Evolutionary conservation across 306 rosid genomes (phyloP).

Genomic region (Begonia peltatifolia): DNA sequence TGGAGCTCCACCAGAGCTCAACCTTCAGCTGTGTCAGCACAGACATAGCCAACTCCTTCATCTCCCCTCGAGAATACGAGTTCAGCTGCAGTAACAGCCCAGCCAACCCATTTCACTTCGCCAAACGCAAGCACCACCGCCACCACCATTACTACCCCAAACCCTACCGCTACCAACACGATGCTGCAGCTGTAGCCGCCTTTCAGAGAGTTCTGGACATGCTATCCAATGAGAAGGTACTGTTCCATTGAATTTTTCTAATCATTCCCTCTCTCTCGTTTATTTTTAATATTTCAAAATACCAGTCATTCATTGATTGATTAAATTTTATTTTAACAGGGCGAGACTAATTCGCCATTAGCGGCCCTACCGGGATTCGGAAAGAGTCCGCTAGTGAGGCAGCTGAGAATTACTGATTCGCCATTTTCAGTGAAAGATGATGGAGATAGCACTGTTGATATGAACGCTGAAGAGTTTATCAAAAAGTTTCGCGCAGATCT

Average conservation of each 20-base stretch:
- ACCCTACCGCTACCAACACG: slow-evolving; percentile 29
- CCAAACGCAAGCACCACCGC: too few species aligned
- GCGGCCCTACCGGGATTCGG: slow-evolving; percentile 59
- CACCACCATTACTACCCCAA: slow-evolving; percentile 9
- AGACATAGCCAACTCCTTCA: slow-evolving; percentile 30
- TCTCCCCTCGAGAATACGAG: slow-evolving; percentile 61
- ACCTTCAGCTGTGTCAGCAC: slow-evolving; percentile 35
- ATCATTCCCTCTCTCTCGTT: too few species aligned
- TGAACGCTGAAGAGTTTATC: slow-evolving; percentile 51
- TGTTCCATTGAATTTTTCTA: too few species aligned
- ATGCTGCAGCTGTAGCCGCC: slow-evolving; percentile 3
- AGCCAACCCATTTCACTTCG: slow-evolving; percentile 18
- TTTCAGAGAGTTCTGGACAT: slow-evolving; percentile 57
- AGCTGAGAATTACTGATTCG: slow-evolving; percentile 43
- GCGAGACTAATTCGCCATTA: slow-evolving; percentile 38
- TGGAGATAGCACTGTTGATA: slow-evolving; percentile 35
- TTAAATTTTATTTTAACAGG: too few species aligned
- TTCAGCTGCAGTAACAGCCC: slow-evolving; percentile 96
- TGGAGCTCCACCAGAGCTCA: slow-evolving; percentile 29
- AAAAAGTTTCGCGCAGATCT: slow-evolving; percentile 39
- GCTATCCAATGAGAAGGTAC: slow-evolving; percentile 14
- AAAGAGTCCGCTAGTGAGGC: slow-evolving; percentile 35
- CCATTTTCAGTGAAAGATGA: slow-evolving; percentile 49
- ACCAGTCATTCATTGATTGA: too few species aligned
- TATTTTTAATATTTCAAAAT: too few species aligned